phyloP scores from a whole-genome alignment of 495 filamentous ascomycete genomes.

The Xylaria curta region DNA sequence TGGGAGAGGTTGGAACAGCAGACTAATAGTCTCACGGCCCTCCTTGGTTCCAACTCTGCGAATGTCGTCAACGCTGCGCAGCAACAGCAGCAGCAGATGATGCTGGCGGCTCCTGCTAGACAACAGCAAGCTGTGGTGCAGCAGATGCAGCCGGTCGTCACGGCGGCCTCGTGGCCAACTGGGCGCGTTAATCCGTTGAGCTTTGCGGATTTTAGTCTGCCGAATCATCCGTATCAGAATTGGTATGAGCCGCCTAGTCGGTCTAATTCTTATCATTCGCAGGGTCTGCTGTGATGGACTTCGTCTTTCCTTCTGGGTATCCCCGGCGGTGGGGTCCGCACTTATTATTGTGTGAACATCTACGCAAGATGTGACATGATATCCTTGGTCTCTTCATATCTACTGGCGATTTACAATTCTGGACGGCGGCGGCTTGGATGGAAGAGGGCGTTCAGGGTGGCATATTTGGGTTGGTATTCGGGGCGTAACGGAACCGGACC shows the following conservation, averaged over 20 bases:
- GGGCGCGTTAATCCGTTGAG: conserved; percentile 67
- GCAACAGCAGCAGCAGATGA: conserved; percentile 34
- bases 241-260: conserved; percentile 61
- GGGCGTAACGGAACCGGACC: not conserved
- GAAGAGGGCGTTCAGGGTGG: not conserved
- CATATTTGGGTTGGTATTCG: not conserved
- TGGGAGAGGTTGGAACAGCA: conserved; percentile 59
- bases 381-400: not conserved
- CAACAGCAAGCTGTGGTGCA: conserved; percentile 27
- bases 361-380: not conserved
- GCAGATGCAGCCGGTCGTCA: conserved; percentile 38
- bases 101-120: conserved; percentile 15
- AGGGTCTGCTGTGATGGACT: conserved; percentile 33
- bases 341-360: not conserved
- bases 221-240: conserved; percentile 77
- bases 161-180: conserved; percentile 41
- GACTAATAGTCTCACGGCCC: conserved; percentile 23
- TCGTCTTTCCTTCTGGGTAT: not conserved
- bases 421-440: not conserved
- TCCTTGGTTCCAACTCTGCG: conserved; percentile 23
- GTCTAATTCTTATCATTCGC: conserved; percentile 35
- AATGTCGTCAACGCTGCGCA: not conserved
- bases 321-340: not conserved
- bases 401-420: not conserved
- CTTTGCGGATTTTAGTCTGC: conserved; percentile 72